Evolutionary conservation across 495 filamentous ascomycete genomes (phyloP), one percentile per base, ranked within the genome.

Genomic region (Aspergillus mulundensis): DNA sequence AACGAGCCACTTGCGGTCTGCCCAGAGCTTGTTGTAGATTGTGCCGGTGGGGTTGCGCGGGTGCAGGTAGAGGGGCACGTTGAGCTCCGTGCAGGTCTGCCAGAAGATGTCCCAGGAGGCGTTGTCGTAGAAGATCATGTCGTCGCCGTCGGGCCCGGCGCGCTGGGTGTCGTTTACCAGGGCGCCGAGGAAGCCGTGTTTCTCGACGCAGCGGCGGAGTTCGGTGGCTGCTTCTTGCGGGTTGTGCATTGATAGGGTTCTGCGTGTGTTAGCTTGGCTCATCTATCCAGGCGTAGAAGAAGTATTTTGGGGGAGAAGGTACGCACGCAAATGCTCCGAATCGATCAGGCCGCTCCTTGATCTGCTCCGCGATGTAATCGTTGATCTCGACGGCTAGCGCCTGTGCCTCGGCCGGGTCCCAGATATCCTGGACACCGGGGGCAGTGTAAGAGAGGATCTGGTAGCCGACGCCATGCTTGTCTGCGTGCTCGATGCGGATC

Each of bases 61-160:
- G 62, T 87, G 83, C 7, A 87, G 68, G 61, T 87, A 87, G 5
- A 87, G 70, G 0, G 83, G 83, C 3, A 84, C 84, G 40, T 80
- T 77, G n/a, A 87, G 75, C 54, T 84, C 79, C 2, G 74, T 72
- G 28, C 77, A 72, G 0, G 74, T 73, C 25, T 70, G 52, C 83
- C 83, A 86, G 70, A 86, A 87, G 8, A 74, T 62, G 49, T 83
- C 74, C 67, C 79, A 86, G 32, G 73, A 71, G 1, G 70, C 63
- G 28, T 75, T 69, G 55, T 86, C 83, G 64, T 84, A 87, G 70
- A 81, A 85, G 60, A 81, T 75, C 68, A 79, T 81, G 20, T 73
- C 75, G 58, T 83, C 78, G 15, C 78, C 77, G 41, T 79, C 77
- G 0, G 63, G 62, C 16, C 75, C 78, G 16, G 72, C 67, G 8